Evolutionary conservation across 2,329 filamentous ascomycete species (phyloP), one percentile per base, ranked within the genome.

Genomic region (Trichoderma sp.): DNA sequence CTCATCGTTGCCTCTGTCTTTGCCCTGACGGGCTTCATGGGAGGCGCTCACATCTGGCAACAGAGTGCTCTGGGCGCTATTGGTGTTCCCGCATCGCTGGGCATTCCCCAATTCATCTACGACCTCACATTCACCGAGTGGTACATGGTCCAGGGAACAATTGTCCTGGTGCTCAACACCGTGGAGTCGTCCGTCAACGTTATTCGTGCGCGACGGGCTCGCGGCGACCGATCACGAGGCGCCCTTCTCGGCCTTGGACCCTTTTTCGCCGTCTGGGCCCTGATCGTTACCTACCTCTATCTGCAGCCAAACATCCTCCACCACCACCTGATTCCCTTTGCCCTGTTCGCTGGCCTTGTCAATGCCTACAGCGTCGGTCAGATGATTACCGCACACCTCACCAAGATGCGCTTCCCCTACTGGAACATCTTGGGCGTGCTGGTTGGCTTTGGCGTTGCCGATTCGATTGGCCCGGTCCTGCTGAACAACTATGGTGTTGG

Each of bases 331-430:
- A 88, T 99, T 21, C 94, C 96, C 1, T 98, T 99, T 79, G 85
- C 91, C 72, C 85, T 98, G 78, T 97, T 96, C 78, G 91, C 91
- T 52, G 94, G 94, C 67, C 83, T 98, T 68, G 86, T 97, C 77
- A 98, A 98, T 78, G 94, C 96, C 70, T 98, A 97, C 83, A 92
- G 91, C 63, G 95, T 98, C 68, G 95, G 95, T 7, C 91, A 94
- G 79, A 97, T 98, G 83, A 98, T 98, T 81, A 93, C 93, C 54
- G 94, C 94, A 0, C 96, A 99, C 80, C 85, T 99, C 24, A 93
- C 95, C 70, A 92, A 95, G 80, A 87, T 92, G 52, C 86, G 87
- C 14, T 99, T 97, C 82, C 96, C 96, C 6, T 96, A 95, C 84
- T 89, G 90, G 80, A 98, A 98, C 79, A 88, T 97, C 21, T 84